Base-by-base conservation (phyloP, 192 early-diverging fungal species). In the Dissophora ornata region DNA sequence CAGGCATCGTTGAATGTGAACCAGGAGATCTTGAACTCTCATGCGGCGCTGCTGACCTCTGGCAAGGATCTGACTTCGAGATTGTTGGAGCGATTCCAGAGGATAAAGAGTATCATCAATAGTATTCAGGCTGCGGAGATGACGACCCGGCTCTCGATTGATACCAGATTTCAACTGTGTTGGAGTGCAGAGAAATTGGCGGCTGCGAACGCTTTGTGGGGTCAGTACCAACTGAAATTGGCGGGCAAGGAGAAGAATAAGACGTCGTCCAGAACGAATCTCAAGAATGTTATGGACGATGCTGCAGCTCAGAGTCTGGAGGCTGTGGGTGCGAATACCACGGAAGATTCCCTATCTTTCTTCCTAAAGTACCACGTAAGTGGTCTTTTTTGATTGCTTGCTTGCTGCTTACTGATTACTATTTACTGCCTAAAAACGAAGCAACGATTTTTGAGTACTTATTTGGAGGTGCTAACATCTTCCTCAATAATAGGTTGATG, bases 161-260 rank as follows among this genome's bases (percentile, higher is more conserved):
- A 80, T 41, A 80, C 69, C 26, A 38, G 79, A 46, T 80, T 71
- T 36, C 62, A 71, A 52, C 63, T 80, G 16, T 80, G 79, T 25
- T 80, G 69, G 69, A 55, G 58, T 55, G 57, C 79, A 10, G 79
- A 80, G 44, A 69, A 71, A 12, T 16, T 80, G 25, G 62, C 79
- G 6, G 79, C 79, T 0, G 79, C 69, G 3, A 71, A 62, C 38
- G 62, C 57, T 5, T 18, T 80, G 15, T 80, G 79, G 79, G 45
- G n/a, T 0, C 66, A 71, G 33, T 80, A 71, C 29, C 68, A 80
- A n/a, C 61, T 55, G 10, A 58, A 38, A 33, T 41, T 70, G 61
- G 36, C 33, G 5, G 45, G 18, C 6, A 56, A 25, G 36, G 41
- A 54, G 10, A 48, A 42, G 48, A 32, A 57, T 16, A 46, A 36